phyloP scores from a whole-genome alignment of 1,284 basidiomycete genomes.

The Leccinum subfulvum region DNA sequence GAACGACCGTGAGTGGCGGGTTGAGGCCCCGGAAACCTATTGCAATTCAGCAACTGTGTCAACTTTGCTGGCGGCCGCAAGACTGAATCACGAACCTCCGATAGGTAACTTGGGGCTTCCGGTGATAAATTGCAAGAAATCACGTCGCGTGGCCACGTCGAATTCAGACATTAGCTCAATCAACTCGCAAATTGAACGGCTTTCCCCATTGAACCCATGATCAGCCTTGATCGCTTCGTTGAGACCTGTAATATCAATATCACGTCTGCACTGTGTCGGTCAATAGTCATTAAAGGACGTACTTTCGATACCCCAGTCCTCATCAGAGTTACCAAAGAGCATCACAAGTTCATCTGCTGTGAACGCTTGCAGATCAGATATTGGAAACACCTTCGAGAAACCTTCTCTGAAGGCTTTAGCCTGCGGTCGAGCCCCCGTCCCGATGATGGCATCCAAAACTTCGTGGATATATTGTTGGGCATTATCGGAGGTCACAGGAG shows the following conservation, averaged over 20 bases:
- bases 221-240: conserved; percentile 93
- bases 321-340: conserved; percentile 92
- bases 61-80: background rate
- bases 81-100: conserved; percentile 59
- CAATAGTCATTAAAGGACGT: conserved; percentile 29
- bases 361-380: conserved; percentile 88
- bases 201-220: conserved; percentile 96
- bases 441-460: conserved; percentile 80
- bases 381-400: conserved; percentile 93
- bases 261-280: conserved; percentile 4
- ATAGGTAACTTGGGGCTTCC: conserved; percentile 94
- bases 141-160: conserved; percentile 71
- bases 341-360: conserved; percentile 91
- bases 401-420: conserved; percentile 86
- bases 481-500: conserved; percentile 81
- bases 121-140: conserved; percentile 96
- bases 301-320: conserved; percentile 93
- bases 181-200: conserved; percentile 84
- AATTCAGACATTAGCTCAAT: conserved; percentile 86
- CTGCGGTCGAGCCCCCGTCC: conserved; percentile 71
- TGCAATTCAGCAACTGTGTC: conserved; percentile 4
- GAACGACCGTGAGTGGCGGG: conserved; percentile 93
- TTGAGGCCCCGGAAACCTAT: conserved; percentile 92
- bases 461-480: conserved; percentile 85
- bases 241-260: conserved; percentile 51